phyloP scores from a whole-genome alignment of 805 yeast species.

The Candida coleopterorum region DNA sequence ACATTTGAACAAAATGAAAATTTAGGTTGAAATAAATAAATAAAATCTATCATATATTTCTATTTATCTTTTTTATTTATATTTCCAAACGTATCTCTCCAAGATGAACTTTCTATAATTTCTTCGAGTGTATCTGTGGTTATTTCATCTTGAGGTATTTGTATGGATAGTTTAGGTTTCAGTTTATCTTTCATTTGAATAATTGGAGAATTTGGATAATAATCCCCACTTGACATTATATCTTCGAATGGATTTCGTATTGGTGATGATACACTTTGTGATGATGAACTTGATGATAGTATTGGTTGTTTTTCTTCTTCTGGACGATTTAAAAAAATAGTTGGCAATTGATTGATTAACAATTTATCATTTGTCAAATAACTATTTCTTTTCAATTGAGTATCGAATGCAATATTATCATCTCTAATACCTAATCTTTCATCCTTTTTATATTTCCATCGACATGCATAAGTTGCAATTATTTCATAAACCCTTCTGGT shows the following conservation, averaged over 20 bases:
- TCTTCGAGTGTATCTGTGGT: slow-evolving; percentile 19
- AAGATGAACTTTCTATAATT: slow-evolving; percentile 19
- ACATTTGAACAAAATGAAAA: slow-evolving; percentile 86
- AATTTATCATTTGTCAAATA: slow-evolving; percentile 16
- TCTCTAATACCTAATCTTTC: slow-evolving; percentile 22
- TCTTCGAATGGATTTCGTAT: slow-evolving; percentile 4
- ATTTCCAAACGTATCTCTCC: slow-evolving; percentile 19
- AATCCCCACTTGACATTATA: slow-evolving; percentile 17
- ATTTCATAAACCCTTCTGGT: slow-evolving; percentile 42
- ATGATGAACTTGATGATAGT: background rate
- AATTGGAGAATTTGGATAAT: slow-evolving; percentile 27
- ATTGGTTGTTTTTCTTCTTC: slow-evolving; percentile 7
- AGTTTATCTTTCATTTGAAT: slow-evolving; percentile 2
- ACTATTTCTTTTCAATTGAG: slow-evolving; percentile 20
- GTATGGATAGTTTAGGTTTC: slow-evolving; percentile 3
- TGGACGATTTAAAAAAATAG: slow-evolving; percentile 8
- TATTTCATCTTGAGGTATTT: background rate
- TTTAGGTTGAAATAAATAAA: slow-evolving; percentile 62
- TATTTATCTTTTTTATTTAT: slow-evolving; percentile 1
- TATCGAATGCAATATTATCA: slow-evolving; percentile 22
- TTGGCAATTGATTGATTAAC: slow-evolving; percentile 4
- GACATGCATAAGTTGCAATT: slow-evolving; percentile 42
- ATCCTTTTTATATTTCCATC: slow-evolving; percentile 41
- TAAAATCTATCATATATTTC: background rate
- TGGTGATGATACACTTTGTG: background rate